phyloP scores from a whole-genome alignment of 805 yeast genomes.

The Candida koratica region DNA sequence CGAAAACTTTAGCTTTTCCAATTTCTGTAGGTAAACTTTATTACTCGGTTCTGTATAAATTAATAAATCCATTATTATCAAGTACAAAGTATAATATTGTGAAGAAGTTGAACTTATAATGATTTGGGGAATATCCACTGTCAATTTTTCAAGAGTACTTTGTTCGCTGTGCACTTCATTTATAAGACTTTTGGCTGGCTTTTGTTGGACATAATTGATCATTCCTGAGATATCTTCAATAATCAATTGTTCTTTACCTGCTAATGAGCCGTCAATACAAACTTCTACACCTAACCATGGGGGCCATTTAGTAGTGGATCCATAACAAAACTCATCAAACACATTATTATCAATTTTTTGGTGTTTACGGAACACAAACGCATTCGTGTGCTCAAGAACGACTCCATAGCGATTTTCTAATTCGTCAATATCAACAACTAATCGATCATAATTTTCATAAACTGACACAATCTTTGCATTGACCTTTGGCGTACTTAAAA shows the following conservation, averaged over 20 bases:
- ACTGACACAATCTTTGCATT: slow-evolving; percentile 68
- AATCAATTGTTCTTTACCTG: slow-evolving; percentile 46
- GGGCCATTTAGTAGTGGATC: slow-evolving; percentile 71
- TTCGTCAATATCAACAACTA: slow-evolving; percentile 35
- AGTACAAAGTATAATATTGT: slow-evolving; percentile 66
- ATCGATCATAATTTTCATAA: slow-evolving; percentile 36
- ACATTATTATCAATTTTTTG: slow-evolving; percentile 28
- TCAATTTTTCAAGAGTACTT: slow-evolving; percentile 30
- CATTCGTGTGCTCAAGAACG: slow-evolving; percentile 63
- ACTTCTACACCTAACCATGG: slow-evolving; percentile 82
- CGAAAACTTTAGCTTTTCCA: slow-evolving; percentile 64
- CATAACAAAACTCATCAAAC: slow-evolving; percentile 49
- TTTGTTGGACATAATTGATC: slow-evolving; percentile 49
- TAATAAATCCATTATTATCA: slow-evolving; percentile 58
- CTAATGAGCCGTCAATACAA: slow-evolving; percentile 42
- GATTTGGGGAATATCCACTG: slow-evolving; percentile 67
- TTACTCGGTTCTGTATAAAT: slow-evolving; percentile 72
- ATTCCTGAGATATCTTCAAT: slow-evolving; percentile 62
- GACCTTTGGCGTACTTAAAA: slow-evolving; percentile 71
- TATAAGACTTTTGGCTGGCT: slow-evolving; percentile 21
- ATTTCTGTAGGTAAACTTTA: slow-evolving; percentile 50
- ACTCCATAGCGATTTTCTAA: slow-evolving; percentile 67
- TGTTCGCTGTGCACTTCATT: background rate
- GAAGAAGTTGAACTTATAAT: slow-evolving; percentile 64
- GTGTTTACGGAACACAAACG: slow-evolving; percentile 62